Conservation (phyloP, 2,329 filamentous ascomycete species). For the Thermomyces lanuginosus region DNA sequence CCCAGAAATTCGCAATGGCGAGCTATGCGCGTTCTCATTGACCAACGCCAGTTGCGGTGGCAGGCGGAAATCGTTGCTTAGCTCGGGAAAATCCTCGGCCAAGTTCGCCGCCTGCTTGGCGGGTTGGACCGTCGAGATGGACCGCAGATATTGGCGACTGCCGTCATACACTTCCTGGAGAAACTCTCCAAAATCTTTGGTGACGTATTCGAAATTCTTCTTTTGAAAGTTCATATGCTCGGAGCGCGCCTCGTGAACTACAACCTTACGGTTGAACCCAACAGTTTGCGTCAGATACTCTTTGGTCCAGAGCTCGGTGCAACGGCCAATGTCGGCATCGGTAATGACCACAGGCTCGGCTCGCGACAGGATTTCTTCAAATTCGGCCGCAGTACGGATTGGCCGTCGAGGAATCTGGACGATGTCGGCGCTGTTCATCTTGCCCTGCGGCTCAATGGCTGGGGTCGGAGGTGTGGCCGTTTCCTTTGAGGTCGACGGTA, state of each 20-base stretch:
- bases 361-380: conserved; percentile 41
- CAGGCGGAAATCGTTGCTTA: conserved; percentile 54
- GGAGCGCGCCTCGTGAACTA: conserved; percentile 53
- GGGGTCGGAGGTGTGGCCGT: conserved; percentile 3
- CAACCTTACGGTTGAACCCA: conserved; percentile 46
- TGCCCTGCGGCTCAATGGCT: too few relatives aligned
- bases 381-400: conserved; percentile 39
- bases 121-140: conserved; percentile 54
- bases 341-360: conserved; percentile 51
- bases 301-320: conserved; percentile 49
- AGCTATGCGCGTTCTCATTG: conserved; percentile 52
- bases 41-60: conserved; percentile 46
- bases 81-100: conserved; percentile 50
- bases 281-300: conserved; percentile 50
- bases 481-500: conserved; percentile 7
- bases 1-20: conserved; percentile 62
- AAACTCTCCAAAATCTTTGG: conserved; percentile 51
- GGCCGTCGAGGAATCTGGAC: conserved; percentile 35
- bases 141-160: conserved; percentile 57
- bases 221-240: conserved; percentile 61
- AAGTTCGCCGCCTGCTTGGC: conserved; percentile 54
- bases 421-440: conserved; percentile 6
- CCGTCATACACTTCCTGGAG: conserved; percentile 44
- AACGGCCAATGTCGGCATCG: conserved; percentile 49
- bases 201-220: conserved; percentile 69